These are phyloP conservation scores for Pichia eremophila DNA, from an alignment of 805 yeast species.

Conservation along the genomic window DNA sequence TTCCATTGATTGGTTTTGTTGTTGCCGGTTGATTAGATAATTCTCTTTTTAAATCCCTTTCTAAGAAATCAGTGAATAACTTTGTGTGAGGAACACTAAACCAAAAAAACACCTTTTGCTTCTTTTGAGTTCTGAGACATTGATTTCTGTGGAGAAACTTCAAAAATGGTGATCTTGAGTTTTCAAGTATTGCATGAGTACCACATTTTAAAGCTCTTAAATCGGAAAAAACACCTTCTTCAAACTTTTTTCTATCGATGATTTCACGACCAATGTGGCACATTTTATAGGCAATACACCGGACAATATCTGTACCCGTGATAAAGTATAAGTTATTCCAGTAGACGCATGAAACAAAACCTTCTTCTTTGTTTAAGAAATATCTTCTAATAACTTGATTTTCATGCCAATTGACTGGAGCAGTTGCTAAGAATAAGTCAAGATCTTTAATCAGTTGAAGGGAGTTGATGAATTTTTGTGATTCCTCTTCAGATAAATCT, in stretches of 20 bases:
- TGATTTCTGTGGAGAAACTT: constrained; percentile 77
- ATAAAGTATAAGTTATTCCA: constrained; percentile 88
- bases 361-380: constrained; percentile 79
- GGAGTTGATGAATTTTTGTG: constrained; percentile 15
- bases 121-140: constrained; percentile 89
- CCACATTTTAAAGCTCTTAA: constrained; percentile 80
- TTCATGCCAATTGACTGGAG: constrained; percentile 91
- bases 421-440: constrained; percentile 81
- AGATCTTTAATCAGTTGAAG: constrained; percentile 73
- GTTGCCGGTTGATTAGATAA: constrained; percentile 51
- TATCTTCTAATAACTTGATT: constrained; percentile 82
- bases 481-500: neutral
- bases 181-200: constrained; percentile 77
- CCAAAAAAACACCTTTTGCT: constrained; percentile 96
- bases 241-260: constrained; percentile 83
- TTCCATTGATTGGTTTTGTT: constrained; percentile 64
- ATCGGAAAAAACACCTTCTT: constrained; percentile 93
- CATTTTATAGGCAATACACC: constrained; percentile 82
- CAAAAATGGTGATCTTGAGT: constrained; percentile 76
- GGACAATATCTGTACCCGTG: constrained; percentile 93
- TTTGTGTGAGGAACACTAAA: constrained; percentile 91
- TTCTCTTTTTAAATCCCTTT: constrained; percentile 83
- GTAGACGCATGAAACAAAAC: constrained; percentile 82
- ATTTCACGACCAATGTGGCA: constrained; percentile 84
- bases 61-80: constrained; percentile 86